These are phyloP conservation scores for Wickerhamomyces canadensis DNA, from an alignment of 805 yeast species.

Conservation along the genomic window DNA sequence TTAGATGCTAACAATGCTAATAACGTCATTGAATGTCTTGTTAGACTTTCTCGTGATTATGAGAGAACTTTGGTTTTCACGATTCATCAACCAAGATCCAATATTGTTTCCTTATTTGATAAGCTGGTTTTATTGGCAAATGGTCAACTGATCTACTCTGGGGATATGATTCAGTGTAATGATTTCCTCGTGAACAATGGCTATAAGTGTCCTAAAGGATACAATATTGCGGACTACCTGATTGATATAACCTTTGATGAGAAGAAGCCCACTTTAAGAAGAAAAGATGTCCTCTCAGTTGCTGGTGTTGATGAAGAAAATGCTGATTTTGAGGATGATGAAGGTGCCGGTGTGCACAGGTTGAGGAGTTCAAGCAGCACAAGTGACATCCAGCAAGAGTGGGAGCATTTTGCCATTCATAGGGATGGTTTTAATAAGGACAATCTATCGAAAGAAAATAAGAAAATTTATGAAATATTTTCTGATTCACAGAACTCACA, in stretches of 20 bases:
- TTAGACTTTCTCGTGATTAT: conserved; percentile 70
- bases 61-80: conserved; percentile 88
- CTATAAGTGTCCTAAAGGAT: conserved; percentile 79
- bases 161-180: conserved; percentile 68
- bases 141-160: conserved; percentile 85
- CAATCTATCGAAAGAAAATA: conserved; percentile 1
- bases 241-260: conserved; percentile 81
- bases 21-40: conserved; percentile 83
- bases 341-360: conserved; percentile 26
- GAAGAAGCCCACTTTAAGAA: conserved; percentile 9
- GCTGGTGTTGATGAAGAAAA: conserved; percentile 27
- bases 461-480: conserved; percentile 26
- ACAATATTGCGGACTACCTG: conserved; percentile 88
- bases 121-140: conserved; percentile 73
- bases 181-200: conserved; percentile 75
- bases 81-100: conserved; percentile 95
- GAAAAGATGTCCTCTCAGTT: conserved; percentile 7
- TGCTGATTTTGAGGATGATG: conserved; percentile 21
- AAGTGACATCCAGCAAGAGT: conserved; percentile 64
- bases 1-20: conserved; percentile 90
- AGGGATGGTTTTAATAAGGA: conserved; percentile 39
- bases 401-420: conserved; percentile 83
- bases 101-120: conserved; percentile 88
- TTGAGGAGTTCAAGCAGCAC: conserved; percentile 23
- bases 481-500: conserved; percentile 27